Conservation (phyloP, 805 yeast species). For the Kluyveromyces aestuarii region DNA sequence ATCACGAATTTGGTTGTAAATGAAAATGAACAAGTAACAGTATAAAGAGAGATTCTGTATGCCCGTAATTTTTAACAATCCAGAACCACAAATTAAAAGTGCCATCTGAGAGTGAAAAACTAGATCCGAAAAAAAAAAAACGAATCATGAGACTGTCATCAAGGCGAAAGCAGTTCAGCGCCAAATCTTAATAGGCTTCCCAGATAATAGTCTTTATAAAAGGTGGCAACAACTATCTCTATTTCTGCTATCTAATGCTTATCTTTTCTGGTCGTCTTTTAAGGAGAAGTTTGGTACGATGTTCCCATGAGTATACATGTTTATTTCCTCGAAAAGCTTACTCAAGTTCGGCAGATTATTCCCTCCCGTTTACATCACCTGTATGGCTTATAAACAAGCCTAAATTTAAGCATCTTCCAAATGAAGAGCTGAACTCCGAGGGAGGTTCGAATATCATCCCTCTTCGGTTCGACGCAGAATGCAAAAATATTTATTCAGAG, state of each 20-base stretch:
- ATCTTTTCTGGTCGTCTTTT: not conserved
- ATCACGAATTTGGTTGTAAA: too few relatives aligned
- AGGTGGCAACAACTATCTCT: not conserved
- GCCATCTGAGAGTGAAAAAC: not conserved
- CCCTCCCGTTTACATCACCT: conserved; percentile 1
- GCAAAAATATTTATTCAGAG: not conserved
- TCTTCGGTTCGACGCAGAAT: not conserved
- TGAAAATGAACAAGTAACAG: too few relatives aligned
- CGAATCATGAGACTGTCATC: too few relatives aligned
- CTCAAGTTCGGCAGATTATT: not conserved
- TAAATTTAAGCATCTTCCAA: conserved; percentile 10
- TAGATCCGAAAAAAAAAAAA: too few relatives aligned
- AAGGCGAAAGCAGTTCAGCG: too few relatives aligned
- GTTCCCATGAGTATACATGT: not conserved
- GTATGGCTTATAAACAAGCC: conserved; percentile 12
- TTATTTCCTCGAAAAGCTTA: not conserved
- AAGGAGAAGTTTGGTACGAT: not conserved
- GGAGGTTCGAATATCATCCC: not conserved
- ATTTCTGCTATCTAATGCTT: not conserved
- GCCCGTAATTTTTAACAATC: not conserved
- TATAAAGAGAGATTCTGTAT: too few relatives aligned
- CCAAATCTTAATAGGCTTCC: too few relatives aligned
- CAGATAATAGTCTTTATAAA: too few relatives aligned
- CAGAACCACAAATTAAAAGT: not conserved
- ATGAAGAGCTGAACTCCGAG: conserved; percentile 5